Conservation (phyloP, 306 rosid genomes). For the Vigna nakashimae region DNA sequence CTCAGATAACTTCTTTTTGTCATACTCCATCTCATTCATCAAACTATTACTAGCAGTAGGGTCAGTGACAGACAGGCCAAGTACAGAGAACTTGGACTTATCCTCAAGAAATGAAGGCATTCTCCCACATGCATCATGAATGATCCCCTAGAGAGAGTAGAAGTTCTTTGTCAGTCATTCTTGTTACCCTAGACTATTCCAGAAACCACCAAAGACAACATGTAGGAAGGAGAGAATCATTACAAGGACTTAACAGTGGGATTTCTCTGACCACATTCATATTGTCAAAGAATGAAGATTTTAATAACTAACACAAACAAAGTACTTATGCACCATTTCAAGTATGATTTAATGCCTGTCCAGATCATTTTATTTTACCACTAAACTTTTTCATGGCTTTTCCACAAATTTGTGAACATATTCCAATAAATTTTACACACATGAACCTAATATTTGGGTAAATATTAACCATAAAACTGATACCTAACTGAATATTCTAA, state of each 20-base stretch:
- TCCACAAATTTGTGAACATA: neutral
- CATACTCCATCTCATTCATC: constrained; percentile 45
- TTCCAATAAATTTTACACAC: constrained; percentile 29
- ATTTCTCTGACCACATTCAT: constrained; percentile 28
- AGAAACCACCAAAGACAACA: constrained; percentile 41
- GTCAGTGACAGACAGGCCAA: constrained; percentile 61
- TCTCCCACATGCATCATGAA: constrained; percentile 56
- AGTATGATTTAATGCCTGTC: constrained; percentile 11
- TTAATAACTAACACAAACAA: constrained; percentile 17
- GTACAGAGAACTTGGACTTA: constrained; percentile 65
- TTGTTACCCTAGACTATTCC: constrained; percentile 27
- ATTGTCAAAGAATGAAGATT: constrained; percentile 33
- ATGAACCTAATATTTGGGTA: constrained; percentile 8
- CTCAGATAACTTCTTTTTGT: constrained; percentile 45
- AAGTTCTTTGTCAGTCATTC: constrained; percentile 39
- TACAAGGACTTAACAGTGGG: constrained; percentile 21
- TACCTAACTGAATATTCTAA: constrained; percentile 24
- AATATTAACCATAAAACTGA: constrained; percentile 28
- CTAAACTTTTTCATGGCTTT: constrained; percentile 1
- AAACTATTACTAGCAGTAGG: constrained; percentile 46
- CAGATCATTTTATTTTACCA: constrained; percentile 26
- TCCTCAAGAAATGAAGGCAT: constrained; percentile 76
- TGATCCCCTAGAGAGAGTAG: constrained; percentile 63
- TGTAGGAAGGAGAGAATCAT: constrained; percentile 33
- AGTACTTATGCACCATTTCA: constrained; percentile 8